Percentiles rank a stretch among this genome's conserved stretches.
These are phyloP conservation scores for Scenedesmus sp. DNA, from an alignment of 163 green algal species.

Conservation along the genomic window DNA sequence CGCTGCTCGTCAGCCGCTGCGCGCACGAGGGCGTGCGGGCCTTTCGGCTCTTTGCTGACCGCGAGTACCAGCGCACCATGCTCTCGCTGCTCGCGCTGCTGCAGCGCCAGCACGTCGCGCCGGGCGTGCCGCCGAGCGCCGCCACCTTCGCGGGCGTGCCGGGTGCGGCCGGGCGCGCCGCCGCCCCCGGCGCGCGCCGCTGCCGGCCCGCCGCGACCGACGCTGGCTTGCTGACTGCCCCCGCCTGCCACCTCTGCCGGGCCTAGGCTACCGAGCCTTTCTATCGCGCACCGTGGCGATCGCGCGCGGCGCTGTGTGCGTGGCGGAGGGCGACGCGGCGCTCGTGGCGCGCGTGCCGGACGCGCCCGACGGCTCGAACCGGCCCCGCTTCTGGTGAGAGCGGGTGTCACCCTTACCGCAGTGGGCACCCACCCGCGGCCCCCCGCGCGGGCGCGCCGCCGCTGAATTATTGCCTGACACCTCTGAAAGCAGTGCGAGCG, in stretches of 20 bases:
- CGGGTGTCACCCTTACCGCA: no score
- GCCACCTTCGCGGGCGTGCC: neutral
- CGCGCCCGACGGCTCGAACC: neutral
- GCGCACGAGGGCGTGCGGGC: slow-evolving; percentile 47
- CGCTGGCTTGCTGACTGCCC: no score
- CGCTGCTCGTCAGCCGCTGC: slow-evolving; percentile 66
- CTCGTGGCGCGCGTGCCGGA: slow-evolving; percentile 1
- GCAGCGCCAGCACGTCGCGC: slow-evolving; percentile 27
- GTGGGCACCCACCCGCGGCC: no score
- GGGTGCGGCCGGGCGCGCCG: no score
- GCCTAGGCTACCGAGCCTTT: slow-evolving; percentile 8
- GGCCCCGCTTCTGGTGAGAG: slow-evolving; percentile 21
- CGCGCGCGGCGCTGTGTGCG: slow-evolving; percentile 7
- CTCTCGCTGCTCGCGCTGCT: slow-evolving; percentile 51
- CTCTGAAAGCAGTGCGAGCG: no score
- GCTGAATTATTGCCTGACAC: no score
- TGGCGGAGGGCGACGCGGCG: slow-evolving; percentile 13
- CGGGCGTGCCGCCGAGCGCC: neutral
- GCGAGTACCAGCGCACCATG: slow-evolving; percentile 62
- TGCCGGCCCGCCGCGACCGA: neutral
- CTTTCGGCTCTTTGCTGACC: slow-evolving; percentile 64
- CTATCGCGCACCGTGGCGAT: slow-evolving; percentile 9
- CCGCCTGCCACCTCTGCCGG: no score
- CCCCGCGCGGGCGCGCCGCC: no score
- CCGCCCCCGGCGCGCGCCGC: no score